Base-by-base conservation (phyloP, 208 protist species). In the Phytomonas serpens region DNA sequence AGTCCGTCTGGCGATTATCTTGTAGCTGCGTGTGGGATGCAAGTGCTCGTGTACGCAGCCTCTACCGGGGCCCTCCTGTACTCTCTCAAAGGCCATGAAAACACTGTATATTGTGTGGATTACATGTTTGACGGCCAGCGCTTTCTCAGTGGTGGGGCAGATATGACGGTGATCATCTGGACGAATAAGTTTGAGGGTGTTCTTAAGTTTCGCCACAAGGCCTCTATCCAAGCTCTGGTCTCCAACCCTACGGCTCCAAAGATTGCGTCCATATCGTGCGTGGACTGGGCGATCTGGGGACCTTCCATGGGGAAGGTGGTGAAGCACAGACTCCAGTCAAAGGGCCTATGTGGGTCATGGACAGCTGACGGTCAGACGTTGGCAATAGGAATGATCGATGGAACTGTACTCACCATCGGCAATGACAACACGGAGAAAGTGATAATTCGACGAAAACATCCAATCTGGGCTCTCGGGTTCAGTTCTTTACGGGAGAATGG, bases 231-330 rank as follows among this genome's bases (percentile, higher is more conserved):
- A 75, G 92, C 86, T 37, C 42, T 99, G 1, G 82, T 86, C 11
- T 95, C 90, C 83, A 99, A 99, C 77, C 97, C 98, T 19, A 76
- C 90, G 61, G 88, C 73, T 3, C 74, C 84, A 30, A 80, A 97
- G 74, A 83, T 99, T 52, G 89, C 85, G 37, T 97, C 90, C 4
- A 82, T 97, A 38, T 94, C 98, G 3, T 85, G 78, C 63, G 69
- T 79, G 9, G 98, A 99, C 77, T 99, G 98, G 85, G 98, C 95
- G 66, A 42, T 99, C n/a, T 99, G 97, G 97, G 94, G 92, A 1
- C 83, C 92, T 6, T 93, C 98, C 9, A 78, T 95, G 69, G 83
- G 96, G 33, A 95, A 94, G 65, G 94, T 98, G 33, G 71, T 77
- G 10, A 98, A 98, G 81, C 81, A 86, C 75, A 73, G 88, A 32